Base-by-base conservation (phyloP, 2,329 filamentous ascomycete species). In the Penicillium sp. region DNA sequence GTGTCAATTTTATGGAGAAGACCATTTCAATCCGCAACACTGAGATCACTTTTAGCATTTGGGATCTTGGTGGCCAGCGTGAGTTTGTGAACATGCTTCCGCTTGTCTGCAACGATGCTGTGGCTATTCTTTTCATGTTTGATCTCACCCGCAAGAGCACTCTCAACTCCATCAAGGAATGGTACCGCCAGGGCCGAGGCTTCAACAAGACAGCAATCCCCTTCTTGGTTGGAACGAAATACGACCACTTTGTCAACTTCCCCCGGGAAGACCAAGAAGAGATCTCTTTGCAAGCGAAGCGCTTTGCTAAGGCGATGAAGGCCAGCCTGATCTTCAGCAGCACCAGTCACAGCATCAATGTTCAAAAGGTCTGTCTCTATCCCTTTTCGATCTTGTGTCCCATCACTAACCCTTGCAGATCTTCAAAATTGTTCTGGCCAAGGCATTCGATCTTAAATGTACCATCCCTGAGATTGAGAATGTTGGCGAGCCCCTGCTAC, bases 151-250 rank as follows among this genome's bases (percentile, higher is more conserved):
- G 95, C 66, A 99, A 99, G 83, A 97, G 93, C 78, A 99, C 95
- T 0, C 82, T 99, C 66, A 99, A 99, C 79, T 96, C 91, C 70
- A 98, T 99, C 82, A 99, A 99, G 81, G 95, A 99, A 75, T 99
- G 95, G 95, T 99, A 99, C 74, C 86, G 95, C 54, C 95, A 99
- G 78, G 95, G 95, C 48, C 86, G 95, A 63, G 95, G 95, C 24
- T 99, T 99, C 83, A 99, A 99, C 83, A 99, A 99, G 83, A 99
- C 95, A 14, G 95, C 95, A n/a, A 99, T 99, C 65, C 95, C 95
- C 0, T 96, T 99, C 71, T 78, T 99, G 24, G 91, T 99, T 19
- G 95, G 95, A 58, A 99, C 95, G 35, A 99, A 99, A 77, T 99
- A 98, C 75, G 95, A 99, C 71, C 95, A 98, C 73, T 99, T 99